Conservation (phyloP, 805 yeast species). For the Saturnispora kantuleensis region DNA sequence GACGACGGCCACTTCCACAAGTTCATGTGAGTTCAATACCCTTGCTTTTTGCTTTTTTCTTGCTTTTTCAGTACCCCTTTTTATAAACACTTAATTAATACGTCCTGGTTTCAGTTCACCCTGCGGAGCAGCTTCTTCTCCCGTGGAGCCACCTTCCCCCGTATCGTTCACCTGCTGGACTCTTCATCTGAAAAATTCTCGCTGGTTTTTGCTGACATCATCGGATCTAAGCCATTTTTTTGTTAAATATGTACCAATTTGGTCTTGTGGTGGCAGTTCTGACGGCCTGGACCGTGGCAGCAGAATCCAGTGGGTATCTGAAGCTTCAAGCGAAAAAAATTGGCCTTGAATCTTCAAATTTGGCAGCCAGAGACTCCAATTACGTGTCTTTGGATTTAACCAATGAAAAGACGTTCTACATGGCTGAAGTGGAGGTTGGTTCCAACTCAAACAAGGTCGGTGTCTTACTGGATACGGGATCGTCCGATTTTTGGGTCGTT, state of each 20-base stretch:
- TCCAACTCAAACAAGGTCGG: slow-evolving; percentile 45
- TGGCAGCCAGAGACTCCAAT: slow-evolving; percentile 21
- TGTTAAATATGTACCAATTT: background rate
- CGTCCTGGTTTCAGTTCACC: too few species aligned
- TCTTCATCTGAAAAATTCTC: too few species aligned
- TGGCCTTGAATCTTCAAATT: slow-evolving; percentile 8
- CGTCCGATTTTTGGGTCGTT: slow-evolving; percentile 63
- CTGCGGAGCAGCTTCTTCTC: too few species aligned
- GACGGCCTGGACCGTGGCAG: background rate
- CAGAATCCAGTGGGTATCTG: slow-evolving; percentile 9
- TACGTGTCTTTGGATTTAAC: slow-evolving; percentile 25
- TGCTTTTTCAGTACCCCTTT: background rate
- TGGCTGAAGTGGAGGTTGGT: slow-evolving; percentile 42
- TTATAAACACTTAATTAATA: background rate
- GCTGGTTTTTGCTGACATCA: too few species aligned
- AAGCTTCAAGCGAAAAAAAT: slow-evolving; percentile 16
- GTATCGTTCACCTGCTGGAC: too few species aligned
- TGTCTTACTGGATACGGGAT: slow-evolving; percentile 66
- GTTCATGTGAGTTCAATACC: slow-evolving; percentile 22
- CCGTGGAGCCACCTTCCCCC: too few species aligned
- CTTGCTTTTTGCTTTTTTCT: background rate
- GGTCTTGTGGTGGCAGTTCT: background rate
- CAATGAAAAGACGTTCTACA: slow-evolving; percentile 35
- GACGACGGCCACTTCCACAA: slow-evolving; percentile 59
- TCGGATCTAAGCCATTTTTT: too few species aligned